Evolutionary conservation across 371 early-diverging fungal genomes (phyloP).

Genomic region (Actinomortierella ambigua): DNA sequence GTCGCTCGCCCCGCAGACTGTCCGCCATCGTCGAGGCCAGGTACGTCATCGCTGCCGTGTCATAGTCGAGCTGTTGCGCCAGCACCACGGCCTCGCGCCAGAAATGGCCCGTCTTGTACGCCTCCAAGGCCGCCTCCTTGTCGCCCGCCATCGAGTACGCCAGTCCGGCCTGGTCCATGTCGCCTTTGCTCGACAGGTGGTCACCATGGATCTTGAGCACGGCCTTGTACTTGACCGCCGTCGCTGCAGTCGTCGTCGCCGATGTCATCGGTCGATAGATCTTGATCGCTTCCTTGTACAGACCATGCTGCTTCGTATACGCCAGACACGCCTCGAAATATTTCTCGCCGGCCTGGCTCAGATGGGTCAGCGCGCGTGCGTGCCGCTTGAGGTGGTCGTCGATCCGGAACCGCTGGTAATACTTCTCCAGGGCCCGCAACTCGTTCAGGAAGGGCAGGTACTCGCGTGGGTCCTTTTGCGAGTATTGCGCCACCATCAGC

Average conservation of each 20-base stretch:
- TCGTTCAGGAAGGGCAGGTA: constrained; percentile 90
- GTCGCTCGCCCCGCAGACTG: constrained; percentile 59
- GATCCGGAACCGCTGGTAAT: constrained; percentile 86
- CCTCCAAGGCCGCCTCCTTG: constrained; percentile 64
- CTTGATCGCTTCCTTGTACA: constrained; percentile 68
- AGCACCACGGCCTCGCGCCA: constrained; percentile 78
- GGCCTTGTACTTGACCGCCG: constrained; percentile 36
- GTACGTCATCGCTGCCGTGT: constrained; percentile 52
- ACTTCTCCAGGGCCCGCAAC: constrained; percentile 71
- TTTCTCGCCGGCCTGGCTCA: constrained; percentile 68
- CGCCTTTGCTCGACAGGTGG: constrained; percentile 55
- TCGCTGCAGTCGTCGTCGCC: constrained; percentile 30
- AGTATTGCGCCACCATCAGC: constrained; percentile 93
- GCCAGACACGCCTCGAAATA: constrained; percentile 69
- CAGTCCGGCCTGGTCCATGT: constrained; percentile 75
- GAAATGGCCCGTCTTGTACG: constrained; percentile 65
- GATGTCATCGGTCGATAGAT: constrained; percentile 59
- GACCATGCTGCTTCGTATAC: constrained; percentile 67
- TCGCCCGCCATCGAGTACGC: constrained; percentile 72
- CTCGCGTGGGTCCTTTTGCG: constrained; percentile 96
- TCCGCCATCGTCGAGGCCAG: constrained; percentile 57
- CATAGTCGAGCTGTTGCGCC: constrained; percentile 65
- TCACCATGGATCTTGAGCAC: constrained; percentile 71
- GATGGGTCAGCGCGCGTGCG: constrained; percentile 72
- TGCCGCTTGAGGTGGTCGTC: constrained; percentile 83